These are phyloP conservation scores for Leptomonas seymouri DNA, from an alignment of 208 protist genomes.

Conservation along the genomic window DNA sequence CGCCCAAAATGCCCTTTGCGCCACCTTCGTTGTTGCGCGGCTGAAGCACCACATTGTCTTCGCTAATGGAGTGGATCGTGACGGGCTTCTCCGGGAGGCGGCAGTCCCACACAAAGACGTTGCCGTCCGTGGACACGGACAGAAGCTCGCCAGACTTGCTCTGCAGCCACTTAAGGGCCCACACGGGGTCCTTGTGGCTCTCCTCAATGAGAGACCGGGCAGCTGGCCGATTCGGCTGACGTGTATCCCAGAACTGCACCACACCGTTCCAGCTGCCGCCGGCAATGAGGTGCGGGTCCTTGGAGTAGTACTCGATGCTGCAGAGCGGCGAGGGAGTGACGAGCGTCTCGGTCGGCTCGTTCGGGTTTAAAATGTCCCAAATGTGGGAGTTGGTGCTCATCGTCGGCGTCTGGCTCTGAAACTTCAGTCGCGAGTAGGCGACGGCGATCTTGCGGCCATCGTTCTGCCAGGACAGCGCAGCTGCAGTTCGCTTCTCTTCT, in stretches of 20 bases:
- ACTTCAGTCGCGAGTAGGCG: conserved; percentile 94
- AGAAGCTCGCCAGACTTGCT: conserved; percentile 96
- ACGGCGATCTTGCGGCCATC: conserved; percentile 94
- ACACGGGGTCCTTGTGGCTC: conserved; percentile 97
- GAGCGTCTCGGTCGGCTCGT: conserved; percentile 93
- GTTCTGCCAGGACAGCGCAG: conserved; percentile 95
- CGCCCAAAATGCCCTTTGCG: conserved; percentile 89
- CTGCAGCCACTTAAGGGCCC: conserved; percentile 96
- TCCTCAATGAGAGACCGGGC: conserved; percentile 94
- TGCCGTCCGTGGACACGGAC: conserved; percentile 95
- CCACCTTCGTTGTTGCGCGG: conserved; percentile 92
- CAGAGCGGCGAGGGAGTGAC: conserved; percentile 93
- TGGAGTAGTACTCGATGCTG: conserved; percentile 96
- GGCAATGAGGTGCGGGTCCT: conserved; percentile 95
- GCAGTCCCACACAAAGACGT: conserved; percentile 96
- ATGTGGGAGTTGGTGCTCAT: conserved; percentile 96
- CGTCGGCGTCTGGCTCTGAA: conserved; percentile 91
- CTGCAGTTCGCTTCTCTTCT: conserved; percentile 89
- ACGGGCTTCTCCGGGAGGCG: conserved; percentile 92
- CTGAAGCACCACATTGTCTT: conserved; percentile 87
- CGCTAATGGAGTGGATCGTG: conserved; percentile 81
- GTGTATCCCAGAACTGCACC: conserved; percentile 96
- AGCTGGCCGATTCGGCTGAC: conserved; percentile 89
- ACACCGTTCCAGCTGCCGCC: conserved; percentile 98
- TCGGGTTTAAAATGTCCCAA: conserved; percentile 98